Evolutionary conservation across 768 basidiomycete species (phyloP).

Genomic region (Leccinum aurantiacum): DNA sequence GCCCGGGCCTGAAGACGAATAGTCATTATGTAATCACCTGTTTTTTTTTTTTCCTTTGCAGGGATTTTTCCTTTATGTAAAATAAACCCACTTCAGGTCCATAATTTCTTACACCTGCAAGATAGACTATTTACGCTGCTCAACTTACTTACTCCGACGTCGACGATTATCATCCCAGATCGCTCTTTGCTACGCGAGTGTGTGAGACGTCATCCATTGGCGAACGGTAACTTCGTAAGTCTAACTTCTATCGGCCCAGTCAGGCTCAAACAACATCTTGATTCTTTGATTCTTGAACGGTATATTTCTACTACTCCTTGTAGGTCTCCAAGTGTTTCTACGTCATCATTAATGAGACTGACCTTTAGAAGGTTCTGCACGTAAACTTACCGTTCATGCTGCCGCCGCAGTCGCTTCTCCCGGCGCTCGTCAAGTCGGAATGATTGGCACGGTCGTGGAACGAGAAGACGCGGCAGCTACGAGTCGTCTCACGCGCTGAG

Average conservation of each 20-base stretch:
- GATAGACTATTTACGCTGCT: no score
- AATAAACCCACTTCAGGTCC: no score
- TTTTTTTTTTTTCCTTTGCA: not conserved
- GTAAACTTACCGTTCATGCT: not conserved
- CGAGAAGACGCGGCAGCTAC: not conserved
- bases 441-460: not conserved
- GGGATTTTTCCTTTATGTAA: no score
- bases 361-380: not conserved
- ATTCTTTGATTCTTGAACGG: not conserved
- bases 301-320: not conserved
- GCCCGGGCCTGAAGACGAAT: no score
- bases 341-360: not conserved
- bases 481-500: not conserved
- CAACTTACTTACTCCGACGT: not conserved
- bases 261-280: not conserved
- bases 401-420: not conserved
- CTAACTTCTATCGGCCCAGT: not conserved
- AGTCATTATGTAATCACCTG: no score
- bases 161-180: not conserved
- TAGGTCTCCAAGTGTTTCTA: conserved; percentile 1
- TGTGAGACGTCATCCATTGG: not conserved
- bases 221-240: not conserved
- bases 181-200: no score
- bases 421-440: not conserved
- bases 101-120: no score